These are phyloP conservation scores for Yamadazyma takamatsuzukensis DNA, from an alignment of 805 yeast species.

Conservation along the genomic window DNA sequence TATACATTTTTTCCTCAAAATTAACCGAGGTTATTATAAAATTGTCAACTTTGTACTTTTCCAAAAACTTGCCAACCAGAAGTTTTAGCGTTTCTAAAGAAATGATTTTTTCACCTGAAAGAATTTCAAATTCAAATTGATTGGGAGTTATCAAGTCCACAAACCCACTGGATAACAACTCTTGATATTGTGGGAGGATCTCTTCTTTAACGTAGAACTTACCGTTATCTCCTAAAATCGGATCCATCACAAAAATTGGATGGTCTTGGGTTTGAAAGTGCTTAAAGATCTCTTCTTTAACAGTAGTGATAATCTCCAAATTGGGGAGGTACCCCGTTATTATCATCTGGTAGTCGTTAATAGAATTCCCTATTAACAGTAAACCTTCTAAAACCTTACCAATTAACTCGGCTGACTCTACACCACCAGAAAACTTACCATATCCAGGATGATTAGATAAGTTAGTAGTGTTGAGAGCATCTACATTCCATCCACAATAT, in stretches of 20 bases:
- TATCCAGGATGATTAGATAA: constrained; percentile 73
- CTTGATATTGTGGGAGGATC: constrained; percentile 49
- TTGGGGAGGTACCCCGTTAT: constrained; percentile 80
- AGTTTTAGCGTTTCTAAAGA: constrained; percentile 31
- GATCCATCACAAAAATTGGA: constrained; percentile 72
- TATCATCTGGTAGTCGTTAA: constrained; percentile 52
- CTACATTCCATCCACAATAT: constrained; percentile 66
- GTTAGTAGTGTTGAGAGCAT: constrained; percentile 59
- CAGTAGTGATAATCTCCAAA: constrained; percentile 42
- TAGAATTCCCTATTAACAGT: constrained; percentile 29
- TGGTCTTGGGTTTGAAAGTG: constrained; percentile 20
- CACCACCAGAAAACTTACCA: constrained; percentile 50
- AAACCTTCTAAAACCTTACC: constrained; percentile 28
- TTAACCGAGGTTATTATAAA: constrained; percentile 59
- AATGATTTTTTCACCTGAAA: constrained; percentile 45
- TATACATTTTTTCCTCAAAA: constrained; percentile 32
- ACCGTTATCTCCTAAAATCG: constrained; percentile 92
- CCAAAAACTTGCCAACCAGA: constrained; percentile 42
- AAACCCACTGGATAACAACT: constrained; percentile 39
- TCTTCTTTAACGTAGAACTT: constrained; percentile 64
- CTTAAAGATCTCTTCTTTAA: constrained; percentile 19
- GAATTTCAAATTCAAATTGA: constrained; percentile 66
- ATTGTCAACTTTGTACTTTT: constrained; percentile 42
- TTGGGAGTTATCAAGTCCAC: constrained; percentile 65
- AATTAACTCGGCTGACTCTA: constrained; percentile 32